A percentile compares a stretch with the other conserved stretches of the same genome.
These are phyloP conservation scores for Pholiota conissans DNA, from an alignment of 768 basidiomycete species.

Conservation along the genomic window DNA sequence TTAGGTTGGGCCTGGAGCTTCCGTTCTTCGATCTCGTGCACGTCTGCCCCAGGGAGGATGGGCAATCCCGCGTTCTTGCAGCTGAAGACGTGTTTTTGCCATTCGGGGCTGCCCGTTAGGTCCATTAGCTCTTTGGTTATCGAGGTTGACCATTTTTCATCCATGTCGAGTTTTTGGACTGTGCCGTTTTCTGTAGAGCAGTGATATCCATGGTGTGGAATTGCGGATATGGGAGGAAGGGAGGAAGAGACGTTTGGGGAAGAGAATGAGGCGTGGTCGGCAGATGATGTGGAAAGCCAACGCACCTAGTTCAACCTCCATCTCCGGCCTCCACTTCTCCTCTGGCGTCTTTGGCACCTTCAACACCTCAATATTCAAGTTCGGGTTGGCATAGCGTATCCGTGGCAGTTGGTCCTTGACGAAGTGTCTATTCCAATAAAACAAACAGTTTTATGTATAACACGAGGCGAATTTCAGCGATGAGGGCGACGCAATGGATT, in stretches of 20 bases:
- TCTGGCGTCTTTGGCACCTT: conserved; percentile 51
- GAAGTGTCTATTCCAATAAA: conserved; percentile 74
- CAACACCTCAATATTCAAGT: conserved; percentile 58
- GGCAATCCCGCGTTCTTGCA: conserved; percentile 46
- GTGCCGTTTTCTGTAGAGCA: conserved; percentile 47
- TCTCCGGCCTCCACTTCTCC: conserved; percentile 61
- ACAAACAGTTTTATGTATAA: no score
- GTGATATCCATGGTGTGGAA: not conserved
- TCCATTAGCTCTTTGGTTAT: conserved; percentile 76
- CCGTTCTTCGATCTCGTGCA: conserved; percentile 18
- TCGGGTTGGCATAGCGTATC: conserved; percentile 76
- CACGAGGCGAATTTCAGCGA: no score
- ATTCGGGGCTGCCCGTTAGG: conserved; percentile 56
- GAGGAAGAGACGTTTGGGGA: not conserved
- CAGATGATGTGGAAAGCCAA: conserved; percentile 12
- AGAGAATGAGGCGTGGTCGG: not conserved
- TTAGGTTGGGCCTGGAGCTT: conserved; percentile 7
- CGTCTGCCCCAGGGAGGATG: conserved; percentile 44
- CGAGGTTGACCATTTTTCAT: conserved; percentile 67
- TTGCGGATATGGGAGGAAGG: not conserved
- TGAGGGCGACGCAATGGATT: no score
- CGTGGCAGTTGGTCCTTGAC: conserved; percentile 77
- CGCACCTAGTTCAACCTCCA: conserved; percentile 67
- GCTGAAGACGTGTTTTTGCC: conserved; percentile 56
- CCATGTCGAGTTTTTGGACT: conserved; percentile 48